Evolutionary conservation across 2,329 filamentous ascomycete genomes (phyloP).

Genomic region (Ambrosiella xylebori): DNA sequence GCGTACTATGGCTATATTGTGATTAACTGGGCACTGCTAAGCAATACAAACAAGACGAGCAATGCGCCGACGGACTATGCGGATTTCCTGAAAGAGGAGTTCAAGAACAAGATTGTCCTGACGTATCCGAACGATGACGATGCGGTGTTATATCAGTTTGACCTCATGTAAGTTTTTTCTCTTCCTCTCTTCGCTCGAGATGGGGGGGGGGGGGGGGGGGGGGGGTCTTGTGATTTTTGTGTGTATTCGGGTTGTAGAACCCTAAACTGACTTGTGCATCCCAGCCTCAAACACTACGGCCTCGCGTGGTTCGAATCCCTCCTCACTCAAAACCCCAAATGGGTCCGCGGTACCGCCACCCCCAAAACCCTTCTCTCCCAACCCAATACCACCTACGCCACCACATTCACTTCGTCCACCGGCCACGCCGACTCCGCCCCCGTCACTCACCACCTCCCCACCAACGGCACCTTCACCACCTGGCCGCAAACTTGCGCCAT

Average conservation of each 20-base stretch:
- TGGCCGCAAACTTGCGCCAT: constrained; percentile 34
- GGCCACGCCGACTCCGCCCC: constrained; percentile 10
- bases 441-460: constrained; percentile 19
- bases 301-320: constrained; percentile 30
- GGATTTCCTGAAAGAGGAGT: constrained; percentile 30
- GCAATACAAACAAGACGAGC: constrained; percentile 21
- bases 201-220: background rate
- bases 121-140: constrained; percentile 43
- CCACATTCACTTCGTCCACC: background rate
- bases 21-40: constrained; percentile 22
- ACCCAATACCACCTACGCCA: constrained; percentile 16
- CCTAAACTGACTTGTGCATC: constrained; percentile 11
- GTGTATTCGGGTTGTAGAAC: constrained; percentile 16
- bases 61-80: constrained; percentile 23
- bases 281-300: constrained; percentile 21
- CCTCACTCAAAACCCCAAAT: constrained; percentile 30
- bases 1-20: constrained; percentile 26
- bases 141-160: constrained; percentile 33
- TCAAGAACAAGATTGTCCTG: constrained; percentile 34
- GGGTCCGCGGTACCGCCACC: constrained; percentile 34
- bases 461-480: constrained; percentile 25
- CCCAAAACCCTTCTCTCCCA: constrained; percentile 21
- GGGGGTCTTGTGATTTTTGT: too few species aligned
- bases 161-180: constrained; percentile 25
- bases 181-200: background rate